Conservation (phyloP, 2,329 filamentous ascomycete genomes). For the Exophiala calicioides region DNA sequence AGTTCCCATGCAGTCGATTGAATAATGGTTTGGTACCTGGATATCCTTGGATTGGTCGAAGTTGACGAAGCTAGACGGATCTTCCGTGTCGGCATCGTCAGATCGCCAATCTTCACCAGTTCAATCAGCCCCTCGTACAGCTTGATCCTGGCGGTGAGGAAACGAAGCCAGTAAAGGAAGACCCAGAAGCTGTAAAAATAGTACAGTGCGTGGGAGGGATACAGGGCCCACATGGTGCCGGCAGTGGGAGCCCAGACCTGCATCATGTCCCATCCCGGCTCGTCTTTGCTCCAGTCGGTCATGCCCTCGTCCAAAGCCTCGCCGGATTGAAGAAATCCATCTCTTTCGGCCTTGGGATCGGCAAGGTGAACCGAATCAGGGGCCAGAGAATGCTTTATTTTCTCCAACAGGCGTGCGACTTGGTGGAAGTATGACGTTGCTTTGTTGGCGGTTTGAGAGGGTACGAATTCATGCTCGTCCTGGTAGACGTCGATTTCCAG, state of each 20-base stretch:
- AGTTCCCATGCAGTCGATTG: constrained; percentile 22
- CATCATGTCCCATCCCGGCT: constrained; percentile 31
- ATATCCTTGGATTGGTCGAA: constrained; percentile 17
- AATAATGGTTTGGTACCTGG: constrained; percentile 19
- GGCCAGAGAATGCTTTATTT: constrained; percentile 20
- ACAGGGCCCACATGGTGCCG: constrained; percentile 30
- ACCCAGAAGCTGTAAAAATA: constrained; percentile 31
- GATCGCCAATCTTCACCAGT: constrained; percentile 15
- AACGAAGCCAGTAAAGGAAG: constrained; percentile 29
- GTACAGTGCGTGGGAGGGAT: constrained; percentile 26
- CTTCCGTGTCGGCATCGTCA: neutral
- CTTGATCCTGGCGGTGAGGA: constrained; percentile 30
- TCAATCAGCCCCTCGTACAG: constrained; percentile 30
- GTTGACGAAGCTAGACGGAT: neutral
- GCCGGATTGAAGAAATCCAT: constrained; percentile 20
- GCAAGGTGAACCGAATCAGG: neutral
- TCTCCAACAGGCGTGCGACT: constrained; percentile 25
- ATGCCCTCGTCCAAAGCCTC: constrained; percentile 24
- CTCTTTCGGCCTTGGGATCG: neutral
- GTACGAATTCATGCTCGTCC: constrained; percentile 30
- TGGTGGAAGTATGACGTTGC: constrained; percentile 26
- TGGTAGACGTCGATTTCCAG: constrained; percentile 29
- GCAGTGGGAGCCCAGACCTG: constrained; percentile 13
- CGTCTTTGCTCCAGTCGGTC: constrained; percentile 27
- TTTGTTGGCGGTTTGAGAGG: constrained; percentile 27